Conservation (phyloP, 1,284 basidiomycete species). For the Ceratobasidium sp. region DNA sequence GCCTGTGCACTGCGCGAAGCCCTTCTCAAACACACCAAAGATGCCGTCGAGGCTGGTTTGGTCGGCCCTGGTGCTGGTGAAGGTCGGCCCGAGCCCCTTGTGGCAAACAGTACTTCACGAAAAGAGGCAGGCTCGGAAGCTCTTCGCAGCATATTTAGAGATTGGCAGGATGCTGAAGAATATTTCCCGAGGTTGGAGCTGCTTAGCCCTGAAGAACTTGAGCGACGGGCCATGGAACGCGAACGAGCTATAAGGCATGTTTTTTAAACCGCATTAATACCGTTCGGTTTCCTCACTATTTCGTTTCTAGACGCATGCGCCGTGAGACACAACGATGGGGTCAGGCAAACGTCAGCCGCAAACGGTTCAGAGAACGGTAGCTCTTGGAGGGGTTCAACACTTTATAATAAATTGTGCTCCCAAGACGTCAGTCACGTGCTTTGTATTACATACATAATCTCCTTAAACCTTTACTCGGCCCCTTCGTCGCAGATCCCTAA, state of each 20-base stretch:
- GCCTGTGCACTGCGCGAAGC: constrained; percentile 96
- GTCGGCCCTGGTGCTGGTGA: constrained; percentile 59
- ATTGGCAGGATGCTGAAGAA: constrained; percentile 93
- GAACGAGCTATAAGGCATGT: constrained; percentile 78
- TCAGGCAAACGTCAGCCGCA: constrained; percentile 35
- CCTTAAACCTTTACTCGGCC: too few relatives aligned
- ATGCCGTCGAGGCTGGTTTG: constrained; percentile 92
- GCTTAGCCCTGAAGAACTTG: constrained; percentile 89
- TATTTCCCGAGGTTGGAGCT: constrained; percentile 91
- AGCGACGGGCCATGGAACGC: constrained; percentile 82
- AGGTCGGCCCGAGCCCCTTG: constrained; percentile 1
- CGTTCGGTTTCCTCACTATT: neutral
- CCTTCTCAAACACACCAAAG: constrained; percentile 92
- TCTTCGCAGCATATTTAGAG: constrained; percentile 79
- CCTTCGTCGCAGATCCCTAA: too few relatives aligned
- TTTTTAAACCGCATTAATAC: constrained; percentile 14
- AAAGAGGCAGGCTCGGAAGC: constrained; percentile 32
- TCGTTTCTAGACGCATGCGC: constrained; percentile 29
- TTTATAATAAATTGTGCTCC: too few relatives aligned
- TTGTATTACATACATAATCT: neutral
- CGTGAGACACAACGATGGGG: constrained; percentile 41
- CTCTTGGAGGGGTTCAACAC: too few relatives aligned
- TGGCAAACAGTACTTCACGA: neutral
- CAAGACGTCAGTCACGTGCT: constrained; percentile 20
- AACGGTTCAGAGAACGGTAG: constrained; percentile 34